Evolutionary conservation across 1,284 basidiomycete genomes (phyloP), one percentile per base, ranked within the genome.

Genomic region (Apiotrichum veenhuisii): DNA sequence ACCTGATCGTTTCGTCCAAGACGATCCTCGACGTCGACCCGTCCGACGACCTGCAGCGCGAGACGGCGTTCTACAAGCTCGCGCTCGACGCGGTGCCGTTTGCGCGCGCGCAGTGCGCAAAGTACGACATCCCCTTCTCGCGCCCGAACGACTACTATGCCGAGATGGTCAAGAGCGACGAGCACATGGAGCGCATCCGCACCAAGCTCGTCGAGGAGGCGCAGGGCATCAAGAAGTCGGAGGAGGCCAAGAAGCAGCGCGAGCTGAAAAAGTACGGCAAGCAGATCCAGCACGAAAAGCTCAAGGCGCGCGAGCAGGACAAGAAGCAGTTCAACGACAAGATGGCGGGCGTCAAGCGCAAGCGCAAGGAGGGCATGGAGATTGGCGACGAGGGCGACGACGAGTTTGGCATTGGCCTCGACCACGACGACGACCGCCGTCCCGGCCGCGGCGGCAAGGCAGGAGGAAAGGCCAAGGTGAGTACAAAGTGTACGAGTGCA

Each of bases 261-360:
- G 90, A 97, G 71, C 87, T 92, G 60, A 98, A 98, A 81, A 98
- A 98, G 82, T 96, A 91, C 71, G 95, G 95, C 48, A 98, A 98
- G 77, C 91, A 97, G 77, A 92, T 98, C 23, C 91, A 94, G 77
- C 79, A 87, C 52, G 89, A 92, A 78, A 90, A 90, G 77, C 79
- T 87, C 66, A 85, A 87, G 72, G 87, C 91, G 79, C 79, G 91
- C 45, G 85, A 90, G 73, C 72, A 76, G 63, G 80, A 79, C 65
- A 83, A 93, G 83, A 93, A 91, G 79, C 86, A 89, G 58, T 86
- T 91, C 82, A 87, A 88, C 59, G 89, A 94, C 64, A 80, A 86
- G 44, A 79, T 94, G 51, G 87, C 89, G 70, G 85, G 85, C 9
- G 82, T 94, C 65, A 93, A 96, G 80, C 82, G 93, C 74, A 95